Conservation (phyloP, 129 eudicot species). For the Silybum marianum region DNA sequence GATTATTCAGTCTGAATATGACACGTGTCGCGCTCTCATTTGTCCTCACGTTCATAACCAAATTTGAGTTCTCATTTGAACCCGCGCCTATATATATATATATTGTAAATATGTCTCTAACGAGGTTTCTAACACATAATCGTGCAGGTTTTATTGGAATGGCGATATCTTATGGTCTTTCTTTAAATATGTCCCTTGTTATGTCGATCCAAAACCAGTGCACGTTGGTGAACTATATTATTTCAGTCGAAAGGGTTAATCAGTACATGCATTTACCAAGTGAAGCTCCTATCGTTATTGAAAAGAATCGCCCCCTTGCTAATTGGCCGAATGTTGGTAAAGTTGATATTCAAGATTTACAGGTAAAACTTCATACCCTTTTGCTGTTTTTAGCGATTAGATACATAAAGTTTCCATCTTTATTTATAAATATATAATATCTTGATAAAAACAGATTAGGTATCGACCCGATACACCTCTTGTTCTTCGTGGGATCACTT, state of each 20-base stretch:
- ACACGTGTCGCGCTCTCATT: too few species aligned
- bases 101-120: background rate
- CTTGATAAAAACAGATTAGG: slow-evolving; percentile 49
- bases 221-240: slow-evolving; percentile 71
- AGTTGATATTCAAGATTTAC: slow-evolving; percentile 70
- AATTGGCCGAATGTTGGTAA: slow-evolving; percentile 81
- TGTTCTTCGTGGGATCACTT: slow-evolving; percentile 56
- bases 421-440: slow-evolving; percentile 9
- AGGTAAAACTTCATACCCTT: slow-evolving; percentile 41
- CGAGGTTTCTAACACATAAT: background rate
- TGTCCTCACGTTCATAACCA: too few species aligned
- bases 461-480: slow-evolving; percentile 62
- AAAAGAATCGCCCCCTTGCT: slow-evolving; percentile 69
- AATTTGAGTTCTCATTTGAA: too few species aligned
- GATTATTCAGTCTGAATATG: too few species aligned
- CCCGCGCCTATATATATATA: too few species aligned
- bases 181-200: slow-evolving; percentile 72
- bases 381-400: slow-evolving; percentile 3
- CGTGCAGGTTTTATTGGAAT: slow-evolving; percentile 89
- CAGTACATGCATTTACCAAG: slow-evolving; percentile 92
- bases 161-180: slow-evolving; percentile 91
- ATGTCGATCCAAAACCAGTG: slow-evolving; percentile 84
- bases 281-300: slow-evolving; percentile 81
- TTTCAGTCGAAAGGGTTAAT: slow-evolving; percentile 92
- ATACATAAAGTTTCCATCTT: background rate